Base-by-base conservation (phyloP, 345 rosid genomes). In the Lepidium didymum region DNA sequence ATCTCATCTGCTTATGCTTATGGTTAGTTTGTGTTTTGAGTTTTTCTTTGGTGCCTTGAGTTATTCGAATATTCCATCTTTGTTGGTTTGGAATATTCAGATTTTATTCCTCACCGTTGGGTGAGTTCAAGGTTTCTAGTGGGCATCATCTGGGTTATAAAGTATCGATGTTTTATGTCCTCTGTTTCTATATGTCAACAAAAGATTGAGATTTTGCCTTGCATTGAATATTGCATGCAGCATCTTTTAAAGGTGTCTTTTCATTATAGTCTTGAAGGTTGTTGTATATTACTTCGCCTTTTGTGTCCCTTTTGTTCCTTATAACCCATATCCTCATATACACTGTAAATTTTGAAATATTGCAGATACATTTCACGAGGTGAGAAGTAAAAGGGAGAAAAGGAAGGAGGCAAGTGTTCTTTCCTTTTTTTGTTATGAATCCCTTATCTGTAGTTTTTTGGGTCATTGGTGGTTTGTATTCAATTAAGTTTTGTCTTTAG, bases 311-410 rank as follows among this genome's bases (percentile, higher is more conserved):
- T 35, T 42, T 50, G 34, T 15, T 58, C 1, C 6, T 31, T 33
- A 6, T 36, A 14, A 36, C 16, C 6, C 45, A 23, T 56, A 38
- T 54, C 5, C 46, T 70, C 15, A 23, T 10, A 21, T 25, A 23
- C 41, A 16, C 0, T 50, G 6, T 61, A 9, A 31, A 13, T 35
- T 45, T 35, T 33, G 10, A 10, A 13, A 63, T n/a, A 8, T 74
- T 67, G 77, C 82, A 92, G 98, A 92, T 85, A 90, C 98, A 19
- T 93, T 90, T 80, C 98, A 90, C 38, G 92, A 90, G 76, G 98
- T 93, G 70, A 85, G 74, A 77, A 88, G 85, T 63, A 90, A 81
- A 64, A 83, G 74, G 21, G 86, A 87, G 56, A 59, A 80, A 74
- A 87, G 65, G 77, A 89, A 84, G 50, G 89, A 90, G 95, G 96